A percentile compares a stretch with the other conserved stretches of the same genome.
Conservation (phyloP, 768 basidiomycete species). For the Baorangia bicolor region DNA sequence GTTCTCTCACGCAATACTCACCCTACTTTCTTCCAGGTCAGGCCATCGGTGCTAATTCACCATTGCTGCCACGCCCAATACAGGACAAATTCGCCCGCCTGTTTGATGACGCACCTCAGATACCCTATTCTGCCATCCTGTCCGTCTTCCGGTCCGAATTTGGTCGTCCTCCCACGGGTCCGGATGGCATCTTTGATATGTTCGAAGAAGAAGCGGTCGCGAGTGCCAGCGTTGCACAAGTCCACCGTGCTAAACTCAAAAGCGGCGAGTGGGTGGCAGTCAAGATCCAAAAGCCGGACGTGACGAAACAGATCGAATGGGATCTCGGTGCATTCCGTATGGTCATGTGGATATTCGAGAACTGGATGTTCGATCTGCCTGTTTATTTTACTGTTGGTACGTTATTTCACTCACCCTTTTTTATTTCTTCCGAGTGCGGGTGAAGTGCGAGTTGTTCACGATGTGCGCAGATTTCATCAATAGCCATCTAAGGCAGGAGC, state of each 20-base stretch:
- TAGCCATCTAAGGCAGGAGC: constrained; percentile 78
- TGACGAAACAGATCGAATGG: constrained; percentile 83
- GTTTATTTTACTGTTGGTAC: constrained; percentile 75
- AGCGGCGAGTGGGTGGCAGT: constrained; percentile 77
- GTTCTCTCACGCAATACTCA: background rate
- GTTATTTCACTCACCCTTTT: constrained; percentile 21
- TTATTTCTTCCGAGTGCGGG: background rate
- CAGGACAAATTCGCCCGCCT: constrained; percentile 78
- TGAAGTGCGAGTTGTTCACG: background rate
- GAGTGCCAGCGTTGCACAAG: constrained; percentile 91
- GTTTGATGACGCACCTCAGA: constrained; percentile 87
- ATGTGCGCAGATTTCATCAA: constrained; percentile 64
- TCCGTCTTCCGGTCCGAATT: constrained; percentile 70
- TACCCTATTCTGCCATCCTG: constrained; percentile 68
- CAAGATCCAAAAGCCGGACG: constrained; percentile 90
- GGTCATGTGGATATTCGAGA: constrained; percentile 79
- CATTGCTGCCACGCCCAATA: constrained; percentile 79
- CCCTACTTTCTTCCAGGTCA: constrained; percentile 47
- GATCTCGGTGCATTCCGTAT: constrained; percentile 68
- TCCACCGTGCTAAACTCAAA: constrained; percentile 72
- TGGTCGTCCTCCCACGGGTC: constrained; percentile 60
- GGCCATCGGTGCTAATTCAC: constrained; percentile 82
- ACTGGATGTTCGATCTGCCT: constrained; percentile 83
- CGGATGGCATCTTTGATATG: constrained; percentile 71
- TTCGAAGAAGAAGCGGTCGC: constrained; percentile 80